Conservation (phyloP, 2,329 filamentous ascomycete genomes). For the Paraphoma sp. region DNA sequence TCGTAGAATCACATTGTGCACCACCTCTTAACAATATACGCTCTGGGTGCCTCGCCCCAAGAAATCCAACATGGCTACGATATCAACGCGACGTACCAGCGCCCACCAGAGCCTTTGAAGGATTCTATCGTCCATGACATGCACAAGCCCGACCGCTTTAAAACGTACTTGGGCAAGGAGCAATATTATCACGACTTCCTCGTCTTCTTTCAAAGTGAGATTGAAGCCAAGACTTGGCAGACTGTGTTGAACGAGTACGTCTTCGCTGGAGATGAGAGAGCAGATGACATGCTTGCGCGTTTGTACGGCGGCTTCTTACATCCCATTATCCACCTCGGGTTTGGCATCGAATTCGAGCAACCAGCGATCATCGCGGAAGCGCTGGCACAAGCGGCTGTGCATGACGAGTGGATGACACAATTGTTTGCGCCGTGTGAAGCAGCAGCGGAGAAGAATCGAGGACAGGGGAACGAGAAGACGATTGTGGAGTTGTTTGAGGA, state of each 20-base stretch:
- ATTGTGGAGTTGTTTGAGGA: conserved; percentile 69
- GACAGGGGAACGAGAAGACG: conserved; percentile 30
- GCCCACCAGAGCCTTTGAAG: conserved; percentile 57
- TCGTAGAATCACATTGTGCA: conserved; percentile 75
- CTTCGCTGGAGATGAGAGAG: conserved; percentile 69
- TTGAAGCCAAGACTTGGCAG: conserved; percentile 69
- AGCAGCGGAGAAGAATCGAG: conserved; percentile 44
- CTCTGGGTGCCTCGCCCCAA: conserved; percentile 69
- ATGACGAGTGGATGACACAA: conserved; percentile 62
- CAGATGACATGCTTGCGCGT: conserved; percentile 72
- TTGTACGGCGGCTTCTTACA: conserved; percentile 76
- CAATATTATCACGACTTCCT: conserved; percentile 76
- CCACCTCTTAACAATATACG: conserved; percentile 77
- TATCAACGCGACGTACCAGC: conserved; percentile 71
- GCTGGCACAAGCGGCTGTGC: conserved; percentile 77
- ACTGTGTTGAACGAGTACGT: conserved; percentile 70
- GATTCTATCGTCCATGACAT: conserved; percentile 62
- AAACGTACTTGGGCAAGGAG: conserved; percentile 67
- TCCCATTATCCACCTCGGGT: conserved; percentile 84
- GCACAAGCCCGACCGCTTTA: conserved; percentile 62
- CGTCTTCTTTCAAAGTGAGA: conserved; percentile 76
- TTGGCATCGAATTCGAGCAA: conserved; percentile 82
- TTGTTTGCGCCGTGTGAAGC: conserved; percentile 64
- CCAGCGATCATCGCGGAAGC: conserved; percentile 81
- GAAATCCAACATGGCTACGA: conserved; percentile 70